These are phyloP conservation scores for Dorcoceras hygrometricum DNA, from an alignment of 257 asterid genomes.

Conservation along the genomic window DNA sequence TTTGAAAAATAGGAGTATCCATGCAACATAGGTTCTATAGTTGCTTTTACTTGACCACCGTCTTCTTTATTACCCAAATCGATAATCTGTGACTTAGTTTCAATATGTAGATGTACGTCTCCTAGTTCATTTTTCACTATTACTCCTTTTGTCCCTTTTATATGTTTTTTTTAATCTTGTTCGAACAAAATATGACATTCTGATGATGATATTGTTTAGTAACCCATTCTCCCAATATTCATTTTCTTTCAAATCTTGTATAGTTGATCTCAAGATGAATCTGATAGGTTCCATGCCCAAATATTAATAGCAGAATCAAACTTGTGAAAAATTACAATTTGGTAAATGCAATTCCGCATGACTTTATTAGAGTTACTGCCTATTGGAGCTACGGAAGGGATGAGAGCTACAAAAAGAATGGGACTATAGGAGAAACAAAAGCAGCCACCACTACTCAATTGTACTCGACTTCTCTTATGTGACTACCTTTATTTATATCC, in stretches of 20 bases:
- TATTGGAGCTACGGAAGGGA: background rate
- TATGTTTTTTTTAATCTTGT: conserved; percentile 2
- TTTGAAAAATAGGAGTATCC: too few relatives aligned
- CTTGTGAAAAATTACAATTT: too few relatives aligned
- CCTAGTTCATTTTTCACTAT: conserved; percentile 1
- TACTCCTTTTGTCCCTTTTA: background rate
- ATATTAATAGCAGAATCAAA: background rate
- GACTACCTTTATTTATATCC: background rate
- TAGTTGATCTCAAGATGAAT: too few relatives aligned
- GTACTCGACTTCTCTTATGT: background rate
- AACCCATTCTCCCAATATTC: background rate
- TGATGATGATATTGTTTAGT: conserved; percentile 2
- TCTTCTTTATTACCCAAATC: too few relatives aligned
- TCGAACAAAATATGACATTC: conserved; percentile 5
- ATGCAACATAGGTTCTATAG: background rate
- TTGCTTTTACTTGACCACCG: background rate
- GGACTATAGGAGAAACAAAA: background rate
- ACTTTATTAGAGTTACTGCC: background rate
- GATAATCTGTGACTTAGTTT: background rate
- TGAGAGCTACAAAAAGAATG: background rate
- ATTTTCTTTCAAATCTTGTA: background rate
- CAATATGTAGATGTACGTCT: background rate
- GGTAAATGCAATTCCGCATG: background rate
- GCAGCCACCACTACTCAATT: background rate
- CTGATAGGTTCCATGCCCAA: background rate